These are phyloP conservation scores for Pulveroboletus ravenelii DNA, from an alignment of 768 basidiomycete genomes.

Conservation along the genomic window DNA sequence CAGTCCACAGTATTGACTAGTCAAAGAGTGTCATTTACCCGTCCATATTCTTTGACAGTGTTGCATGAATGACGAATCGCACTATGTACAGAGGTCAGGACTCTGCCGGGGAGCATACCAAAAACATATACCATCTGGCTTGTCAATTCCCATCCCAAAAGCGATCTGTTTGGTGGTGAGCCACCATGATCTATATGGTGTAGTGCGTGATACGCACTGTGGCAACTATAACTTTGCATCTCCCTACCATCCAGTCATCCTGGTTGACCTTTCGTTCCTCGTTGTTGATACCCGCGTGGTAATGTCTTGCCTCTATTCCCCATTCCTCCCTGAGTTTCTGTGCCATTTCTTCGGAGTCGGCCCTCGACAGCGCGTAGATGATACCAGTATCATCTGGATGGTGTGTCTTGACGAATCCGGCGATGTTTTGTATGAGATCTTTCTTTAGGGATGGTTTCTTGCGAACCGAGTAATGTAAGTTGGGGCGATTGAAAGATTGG, in stretches of 20 bases:
- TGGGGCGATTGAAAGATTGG: conserved; percentile 93
- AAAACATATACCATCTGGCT: conserved; percentile 56
- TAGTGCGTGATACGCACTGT: conserved; percentile 53
- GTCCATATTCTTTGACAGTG: conserved; percentile 77
- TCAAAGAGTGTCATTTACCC: conserved; percentile 45
- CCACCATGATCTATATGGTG: not conserved
- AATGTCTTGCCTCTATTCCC: conserved; percentile 67
- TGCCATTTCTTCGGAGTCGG: conserved; percentile 79
- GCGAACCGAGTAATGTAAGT: conserved; percentile 71
- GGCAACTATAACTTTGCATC: conserved; percentile 82
- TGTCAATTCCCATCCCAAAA: conserved; percentile 98
- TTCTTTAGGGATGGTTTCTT: conserved; percentile 41
- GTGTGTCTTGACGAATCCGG: conserved; percentile 56
- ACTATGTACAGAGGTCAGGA: conserved; percentile 42
- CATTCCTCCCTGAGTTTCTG: conserved; percentile 52
- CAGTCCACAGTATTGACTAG: not conserved
- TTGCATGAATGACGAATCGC: conserved; percentile 87
- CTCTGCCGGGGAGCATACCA: not conserved
- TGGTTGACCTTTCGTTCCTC: conserved; percentile 62
- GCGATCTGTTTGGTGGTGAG: conserved; percentile 56
- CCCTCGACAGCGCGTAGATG: conserved; percentile 74
- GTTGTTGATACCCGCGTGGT: conserved; percentile 74
- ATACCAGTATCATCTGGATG: conserved; percentile 68
- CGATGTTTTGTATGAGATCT: conserved; percentile 56
- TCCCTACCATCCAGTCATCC: conserved; percentile 67